phyloP scores from a whole-genome alignment of 2,329 filamentous ascomycete species.

The Parastagonospora nodorum region DNA sequence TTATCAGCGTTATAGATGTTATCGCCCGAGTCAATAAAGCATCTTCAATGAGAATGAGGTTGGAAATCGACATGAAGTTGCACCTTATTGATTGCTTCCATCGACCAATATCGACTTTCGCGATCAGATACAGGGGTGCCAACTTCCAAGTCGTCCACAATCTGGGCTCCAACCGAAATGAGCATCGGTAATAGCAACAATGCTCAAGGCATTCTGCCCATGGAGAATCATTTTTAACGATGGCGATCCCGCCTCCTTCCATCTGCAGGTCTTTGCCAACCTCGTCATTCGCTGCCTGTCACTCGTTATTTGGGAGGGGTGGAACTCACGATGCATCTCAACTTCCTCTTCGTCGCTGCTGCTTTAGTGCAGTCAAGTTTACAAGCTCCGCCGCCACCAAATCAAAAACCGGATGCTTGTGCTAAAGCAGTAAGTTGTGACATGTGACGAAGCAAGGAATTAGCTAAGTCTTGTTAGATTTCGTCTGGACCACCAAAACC shows the following conservation, averaged over 20 bases:
- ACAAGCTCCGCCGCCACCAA: background rate
- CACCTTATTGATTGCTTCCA: background rate
- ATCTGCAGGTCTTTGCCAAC: background rate
- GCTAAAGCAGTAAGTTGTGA: background rate
- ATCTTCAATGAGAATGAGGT: no score
- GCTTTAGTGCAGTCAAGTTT: background rate
- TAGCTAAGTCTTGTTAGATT: background rate
- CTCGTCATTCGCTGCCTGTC: background rate
- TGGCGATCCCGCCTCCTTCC: background rate
- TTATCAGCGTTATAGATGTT: no score
- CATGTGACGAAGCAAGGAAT: background rate
- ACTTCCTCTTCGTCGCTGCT: background rate
- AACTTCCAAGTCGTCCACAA: background rate
- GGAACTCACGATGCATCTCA: background rate
- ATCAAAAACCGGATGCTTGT: background rate
- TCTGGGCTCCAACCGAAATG: conserved; percentile 1
- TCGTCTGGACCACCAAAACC: background rate
- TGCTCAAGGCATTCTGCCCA: background rate
- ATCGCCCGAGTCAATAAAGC: no score
- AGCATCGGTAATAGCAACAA: background rate
- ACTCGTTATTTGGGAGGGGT: background rate
- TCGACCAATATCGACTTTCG: background rate
- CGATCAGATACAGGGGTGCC: background rate
- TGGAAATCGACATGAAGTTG: background rate
- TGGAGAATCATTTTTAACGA: background rate